These are phyloP conservation scores for Candida hispaniensis DNA, from an alignment of 805 yeast genomes.

Conservation along the genomic window DNA sequence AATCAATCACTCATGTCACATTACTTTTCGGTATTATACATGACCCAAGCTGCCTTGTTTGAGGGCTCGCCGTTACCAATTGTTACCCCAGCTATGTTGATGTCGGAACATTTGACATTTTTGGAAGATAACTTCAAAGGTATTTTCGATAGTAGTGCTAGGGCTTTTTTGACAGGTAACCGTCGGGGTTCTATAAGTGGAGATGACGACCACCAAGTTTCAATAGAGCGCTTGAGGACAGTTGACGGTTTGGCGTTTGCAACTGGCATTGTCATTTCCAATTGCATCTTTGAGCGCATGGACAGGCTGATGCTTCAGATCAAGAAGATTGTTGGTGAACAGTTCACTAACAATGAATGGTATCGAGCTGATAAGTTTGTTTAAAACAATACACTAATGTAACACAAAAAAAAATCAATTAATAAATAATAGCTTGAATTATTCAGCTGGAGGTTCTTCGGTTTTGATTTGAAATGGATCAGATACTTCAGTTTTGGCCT, in stretches of 20 bases:
- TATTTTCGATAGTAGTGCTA: not conserved
- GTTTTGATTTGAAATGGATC: too few relatives aligned
- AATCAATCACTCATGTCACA: constrained; percentile 24
- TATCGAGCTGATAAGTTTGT: too few relatives aligned
- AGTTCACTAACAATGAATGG: constrained; percentile 22
- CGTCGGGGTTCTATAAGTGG: constrained; percentile 2
- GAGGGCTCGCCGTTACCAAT: constrained; percentile 27
- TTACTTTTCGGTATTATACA: constrained; percentile 26
- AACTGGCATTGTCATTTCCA: constrained; percentile 23
- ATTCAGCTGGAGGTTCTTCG: too few relatives aligned
- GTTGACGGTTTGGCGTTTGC: constrained; percentile 23
- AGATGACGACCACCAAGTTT: constrained; percentile 1
- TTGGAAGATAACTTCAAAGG: constrained; percentile 1
- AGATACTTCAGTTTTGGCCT: too few relatives aligned
- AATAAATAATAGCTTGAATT: too few relatives aligned
- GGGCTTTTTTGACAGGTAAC: constrained; percentile 5
- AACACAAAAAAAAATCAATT: too few relatives aligned
- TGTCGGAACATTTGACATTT: constrained; percentile 17
- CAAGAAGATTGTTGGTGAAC: constrained; percentile 31
- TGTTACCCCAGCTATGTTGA: constrained; percentile 26
- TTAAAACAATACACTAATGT: too few relatives aligned
- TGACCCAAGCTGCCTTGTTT: constrained; percentile 26
- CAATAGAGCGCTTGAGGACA: constrained; percentile 14
- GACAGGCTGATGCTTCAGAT: constrained; percentile 26
- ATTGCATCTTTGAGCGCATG: constrained; percentile 26